Percentiles rank a stretch among this genome's conserved stretches.
phyloP scores from a whole-genome alignment of 805 yeast genomes.

The Starmerella vitae region DNA sequence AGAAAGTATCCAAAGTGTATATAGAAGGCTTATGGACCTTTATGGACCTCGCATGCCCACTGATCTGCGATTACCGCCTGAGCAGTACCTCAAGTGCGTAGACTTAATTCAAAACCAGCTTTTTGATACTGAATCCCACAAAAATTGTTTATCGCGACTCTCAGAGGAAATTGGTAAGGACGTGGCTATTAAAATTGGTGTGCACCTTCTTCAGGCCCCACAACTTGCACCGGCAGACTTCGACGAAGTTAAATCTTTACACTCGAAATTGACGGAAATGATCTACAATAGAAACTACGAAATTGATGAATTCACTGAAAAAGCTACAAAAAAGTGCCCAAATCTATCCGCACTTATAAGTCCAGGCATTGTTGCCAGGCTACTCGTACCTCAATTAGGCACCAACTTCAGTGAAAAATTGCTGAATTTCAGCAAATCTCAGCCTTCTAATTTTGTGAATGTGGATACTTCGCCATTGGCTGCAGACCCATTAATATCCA shows the following conservation, averaged over 20 bases:
- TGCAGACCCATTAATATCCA: slow-evolving; percentile 21
- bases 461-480: slow-evolving; percentile 22
- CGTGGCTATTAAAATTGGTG: not conserved
- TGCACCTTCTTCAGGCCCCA: not conserved
- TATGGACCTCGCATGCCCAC: not conserved
- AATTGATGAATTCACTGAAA: not conserved
- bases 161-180: not conserved
- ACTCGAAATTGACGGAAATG: not conserved
- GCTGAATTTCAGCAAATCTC: slow-evolving; percentile 47
- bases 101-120: not conserved
- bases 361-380: slow-evolving; percentile 54
- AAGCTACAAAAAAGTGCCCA: slow-evolving; percentile 44
- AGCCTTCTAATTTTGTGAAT: slow-evolving; percentile 74
- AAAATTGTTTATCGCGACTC: not conserved
- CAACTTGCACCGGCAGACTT: not conserved
- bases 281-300: not conserved
- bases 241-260: not conserved
- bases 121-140: not conserved
- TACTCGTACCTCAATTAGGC: slow-evolving; percentile 43
- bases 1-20: not conserved
- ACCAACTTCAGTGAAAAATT: slow-evolving; percentile 22
- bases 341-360: slow-evolving; percentile 65
- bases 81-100: slow-evolving; percentile 2
- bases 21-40: not conserved
- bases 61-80: not conserved